Percentiles rank a stretch among this genome's conserved stretches.
These are phyloP conservation scores for Eucalyptus shirleyi DNA, from an alignment of 345 rosid genomes.

Conservation along the genomic window DNA sequence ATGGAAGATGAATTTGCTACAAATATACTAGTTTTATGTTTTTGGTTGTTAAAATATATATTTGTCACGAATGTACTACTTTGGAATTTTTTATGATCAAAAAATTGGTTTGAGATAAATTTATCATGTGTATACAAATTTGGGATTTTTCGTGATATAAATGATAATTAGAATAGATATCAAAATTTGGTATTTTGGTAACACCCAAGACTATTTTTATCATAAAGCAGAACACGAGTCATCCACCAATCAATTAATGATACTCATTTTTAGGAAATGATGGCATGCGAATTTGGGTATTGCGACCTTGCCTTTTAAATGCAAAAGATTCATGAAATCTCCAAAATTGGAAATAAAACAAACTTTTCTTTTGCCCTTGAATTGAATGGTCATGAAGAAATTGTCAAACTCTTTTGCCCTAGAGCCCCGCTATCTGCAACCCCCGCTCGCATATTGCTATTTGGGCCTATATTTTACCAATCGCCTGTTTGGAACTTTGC, in stretches of 20 bases:
- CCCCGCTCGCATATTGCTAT: neutral
- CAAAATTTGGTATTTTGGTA: neutral
- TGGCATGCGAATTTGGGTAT: neutral
- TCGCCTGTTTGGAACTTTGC: neutral
- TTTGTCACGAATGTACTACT: fast-evolving
- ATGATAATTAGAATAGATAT: too few relatives aligned
- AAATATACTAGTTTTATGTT: too few relatives aligned
- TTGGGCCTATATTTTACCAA: neutral
- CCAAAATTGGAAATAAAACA: neutral
- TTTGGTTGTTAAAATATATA: too few relatives aligned
- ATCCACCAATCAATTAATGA: neutral
- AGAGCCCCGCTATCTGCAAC: neutral
- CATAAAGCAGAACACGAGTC: neutral
- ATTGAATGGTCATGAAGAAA: neutral
- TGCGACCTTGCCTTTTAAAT: neutral
- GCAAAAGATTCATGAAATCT: neutral
- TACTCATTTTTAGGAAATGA: neutral
- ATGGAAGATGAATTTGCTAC: too few relatives aligned
- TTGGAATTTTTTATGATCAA: fast-evolving
- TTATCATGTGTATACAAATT: fast-evolving
- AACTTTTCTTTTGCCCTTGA: neutral
- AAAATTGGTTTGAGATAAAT: too few relatives aligned
- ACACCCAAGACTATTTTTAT: neutral
- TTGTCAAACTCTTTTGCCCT: neutral
- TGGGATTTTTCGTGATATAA: fast-evolving